Conservation (phyloP, 1,284 basidiomycete species). For the Puccinia horiana region DNA sequence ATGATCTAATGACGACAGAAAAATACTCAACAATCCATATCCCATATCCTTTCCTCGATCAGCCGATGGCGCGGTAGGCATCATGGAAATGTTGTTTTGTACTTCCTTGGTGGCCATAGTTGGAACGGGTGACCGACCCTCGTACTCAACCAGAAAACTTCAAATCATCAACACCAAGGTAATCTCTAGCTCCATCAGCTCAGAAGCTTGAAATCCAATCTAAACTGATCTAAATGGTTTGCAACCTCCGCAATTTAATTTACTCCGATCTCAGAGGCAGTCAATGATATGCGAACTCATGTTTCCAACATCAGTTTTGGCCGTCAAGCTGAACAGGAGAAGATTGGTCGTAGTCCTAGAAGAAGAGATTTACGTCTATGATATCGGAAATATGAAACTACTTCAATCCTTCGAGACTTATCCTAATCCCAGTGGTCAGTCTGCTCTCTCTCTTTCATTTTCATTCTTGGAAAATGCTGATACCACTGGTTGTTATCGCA, state of each 20-base stretch:
- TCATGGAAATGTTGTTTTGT: constrained; percentile 99
- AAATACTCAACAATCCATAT: too few species aligned
- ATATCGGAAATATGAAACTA: constrained; percentile 97
- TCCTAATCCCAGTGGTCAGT: constrained; percentile 83
- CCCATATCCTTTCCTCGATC: neutral
- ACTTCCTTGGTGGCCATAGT: constrained; percentile 95
- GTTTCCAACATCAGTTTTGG: constrained; percentile 91
- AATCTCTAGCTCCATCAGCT: constrained; percentile 50
- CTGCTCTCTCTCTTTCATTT: neutral
- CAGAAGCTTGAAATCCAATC: neutral
- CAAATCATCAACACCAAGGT: constrained; percentile 99
- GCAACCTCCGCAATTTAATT: neutral
- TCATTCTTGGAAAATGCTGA: neutral
- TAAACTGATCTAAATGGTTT: neutral
- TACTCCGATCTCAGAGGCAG: constrained; percentile 70
- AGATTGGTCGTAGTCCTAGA: constrained; percentile 93
- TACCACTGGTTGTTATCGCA: neutral
- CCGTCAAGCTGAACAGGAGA: constrained; percentile 95
- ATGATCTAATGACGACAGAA: too few species aligned
- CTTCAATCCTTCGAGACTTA: constrained; percentile 96
- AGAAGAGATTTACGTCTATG: constrained; percentile 96
- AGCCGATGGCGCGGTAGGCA: constrained; percentile 90
- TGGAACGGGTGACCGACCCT: constrained; percentile 74
- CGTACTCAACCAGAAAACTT: constrained; percentile 73
- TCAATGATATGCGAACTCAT: constrained; percentile 98